These are phyloP conservation scores for Fraxinus ornus DNA, from an alignment of 305 asterid species.

Conservation along the genomic window DNA sequence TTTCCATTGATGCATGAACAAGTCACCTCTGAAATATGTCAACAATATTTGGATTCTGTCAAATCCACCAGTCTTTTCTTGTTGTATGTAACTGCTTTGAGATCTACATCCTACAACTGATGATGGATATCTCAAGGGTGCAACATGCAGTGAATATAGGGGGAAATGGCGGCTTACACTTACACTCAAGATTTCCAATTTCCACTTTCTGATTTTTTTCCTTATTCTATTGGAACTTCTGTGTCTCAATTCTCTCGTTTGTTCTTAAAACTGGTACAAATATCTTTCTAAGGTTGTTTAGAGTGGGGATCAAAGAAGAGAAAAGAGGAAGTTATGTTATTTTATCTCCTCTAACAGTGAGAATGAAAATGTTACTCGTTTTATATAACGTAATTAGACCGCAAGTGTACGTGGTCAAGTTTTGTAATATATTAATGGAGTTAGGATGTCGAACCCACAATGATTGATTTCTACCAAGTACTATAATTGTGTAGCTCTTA, in stretches of 20 bases:
- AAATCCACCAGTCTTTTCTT: neutral
- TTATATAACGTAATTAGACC: too few species aligned
- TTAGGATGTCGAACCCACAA: too few species aligned
- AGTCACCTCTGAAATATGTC: constrained; percentile 17
- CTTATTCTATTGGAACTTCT: neutral
- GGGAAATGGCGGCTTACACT: neutral
- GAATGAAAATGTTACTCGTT: neutral
- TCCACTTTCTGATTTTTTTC: neutral
- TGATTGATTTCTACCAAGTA: too few species aligned
- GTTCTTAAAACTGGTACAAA: neutral
- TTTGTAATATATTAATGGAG: too few species aligned
- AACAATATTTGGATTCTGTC: neutral
- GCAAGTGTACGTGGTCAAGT: too few species aligned
- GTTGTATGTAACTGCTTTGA: constrained; percentile 3
- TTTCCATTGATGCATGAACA: neutral
- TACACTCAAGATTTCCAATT: neutral
- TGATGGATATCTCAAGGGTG: constrained; percentile 18
- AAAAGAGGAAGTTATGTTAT: neutral
- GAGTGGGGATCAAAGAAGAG: neutral
- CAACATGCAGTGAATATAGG: constrained; percentile 5
- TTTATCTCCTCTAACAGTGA: neutral
- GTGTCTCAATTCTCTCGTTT: neutral
- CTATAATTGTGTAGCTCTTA: too few species aligned
- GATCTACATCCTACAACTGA: constrained; percentile 8
- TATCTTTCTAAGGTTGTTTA: neutral